Evolutionary conservation across 2,329 filamentous ascomycete genomes (phyloP), one percentile per base, ranked within the genome.

Genomic region (Hypomyces rosellus): DNA sequence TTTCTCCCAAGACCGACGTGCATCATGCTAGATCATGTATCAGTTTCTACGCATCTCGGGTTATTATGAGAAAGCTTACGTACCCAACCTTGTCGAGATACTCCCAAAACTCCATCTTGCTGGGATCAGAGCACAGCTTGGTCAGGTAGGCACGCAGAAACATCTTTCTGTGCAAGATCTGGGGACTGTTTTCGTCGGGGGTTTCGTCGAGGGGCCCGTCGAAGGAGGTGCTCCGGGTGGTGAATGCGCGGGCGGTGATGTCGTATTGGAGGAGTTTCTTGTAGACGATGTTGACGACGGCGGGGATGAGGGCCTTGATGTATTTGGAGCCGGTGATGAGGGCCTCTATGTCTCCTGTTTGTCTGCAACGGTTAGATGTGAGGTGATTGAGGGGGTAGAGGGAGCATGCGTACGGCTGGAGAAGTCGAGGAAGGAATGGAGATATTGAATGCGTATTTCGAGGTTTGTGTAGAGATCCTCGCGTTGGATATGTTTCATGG

Each of bases 201-300:
- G 73, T 74, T 5, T 79, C 76, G 53, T 88, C 84, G 13, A 86
- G 74, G 3, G 83, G 81, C 0, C 82, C 83, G 57, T 88, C 83
- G 55, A 82, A 84, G 39, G 80, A 82, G 2, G 79, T 82, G 54
- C 75, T 78, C 18, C 76, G 69, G 1, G 80, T 82, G 52, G 82
- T 77, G 64, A 92, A 89, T 13, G 86, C 86, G 48, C 86, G 80
- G 1, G 88, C 86, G 4, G 88, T 93, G 65, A 92, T 88, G 63
- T 92, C 88, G 68, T 88, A 88, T 61, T 84, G 80, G 11, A 92
- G 74, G 1, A 93, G 77, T 64, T 92, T 92, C 62, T 84, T 83
- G 73, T 92, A 93, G 34, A 92, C 86, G 53, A 90, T 87, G 68
- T 91, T 89, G 61, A 92, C 87, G 18, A 93, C 79, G 42, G 87